These are phyloP conservation scores for Boechera divaricarpa DNA, from an alignment of 345 rosid genomes.

Conservation along the genomic window DNA sequence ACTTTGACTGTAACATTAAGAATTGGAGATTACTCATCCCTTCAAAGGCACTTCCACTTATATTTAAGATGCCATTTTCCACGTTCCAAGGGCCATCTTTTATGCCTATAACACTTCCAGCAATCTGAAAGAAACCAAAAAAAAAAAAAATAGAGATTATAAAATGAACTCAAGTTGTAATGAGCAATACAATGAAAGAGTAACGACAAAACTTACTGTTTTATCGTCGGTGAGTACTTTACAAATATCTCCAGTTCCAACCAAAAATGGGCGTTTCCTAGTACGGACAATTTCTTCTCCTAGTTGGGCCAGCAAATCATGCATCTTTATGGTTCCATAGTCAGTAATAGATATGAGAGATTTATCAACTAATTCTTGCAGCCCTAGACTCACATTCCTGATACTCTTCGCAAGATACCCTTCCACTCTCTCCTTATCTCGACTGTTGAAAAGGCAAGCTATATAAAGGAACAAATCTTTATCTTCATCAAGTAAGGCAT, in stretches of 20 bases:
- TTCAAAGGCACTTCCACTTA: background rate
- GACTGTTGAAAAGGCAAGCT: too few species aligned
- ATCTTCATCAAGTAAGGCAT: too few species aligned
- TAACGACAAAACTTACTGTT: constrained; percentile 8
- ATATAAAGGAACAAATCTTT: too few species aligned
- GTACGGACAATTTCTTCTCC: constrained; percentile 29
- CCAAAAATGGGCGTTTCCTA: constrained; percentile 19
- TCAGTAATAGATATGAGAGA: constrained; percentile 14
- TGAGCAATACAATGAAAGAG: background rate
- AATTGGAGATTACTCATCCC: constrained; percentile 33
- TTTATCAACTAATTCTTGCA: constrained; percentile 13
- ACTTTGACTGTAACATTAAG: background rate
- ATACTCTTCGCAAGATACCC: background rate
- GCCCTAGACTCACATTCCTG: background rate
- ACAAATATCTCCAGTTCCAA: constrained; percentile 21
- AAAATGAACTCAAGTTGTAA: background rate
- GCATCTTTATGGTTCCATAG: constrained; percentile 3
- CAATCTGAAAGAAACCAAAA: background rate
- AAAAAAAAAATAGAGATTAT: background rate
- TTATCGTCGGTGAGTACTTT: background rate
- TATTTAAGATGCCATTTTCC: too few species aligned
- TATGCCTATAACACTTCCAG: constrained; percentile 17
- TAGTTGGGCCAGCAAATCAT: constrained; percentile 37
- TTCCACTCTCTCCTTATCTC: fast-evolving
- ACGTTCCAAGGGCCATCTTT: too few species aligned